Base-by-base conservation (phyloP, 139 green algal genomes). In the Chlorella sp. region DNA sequence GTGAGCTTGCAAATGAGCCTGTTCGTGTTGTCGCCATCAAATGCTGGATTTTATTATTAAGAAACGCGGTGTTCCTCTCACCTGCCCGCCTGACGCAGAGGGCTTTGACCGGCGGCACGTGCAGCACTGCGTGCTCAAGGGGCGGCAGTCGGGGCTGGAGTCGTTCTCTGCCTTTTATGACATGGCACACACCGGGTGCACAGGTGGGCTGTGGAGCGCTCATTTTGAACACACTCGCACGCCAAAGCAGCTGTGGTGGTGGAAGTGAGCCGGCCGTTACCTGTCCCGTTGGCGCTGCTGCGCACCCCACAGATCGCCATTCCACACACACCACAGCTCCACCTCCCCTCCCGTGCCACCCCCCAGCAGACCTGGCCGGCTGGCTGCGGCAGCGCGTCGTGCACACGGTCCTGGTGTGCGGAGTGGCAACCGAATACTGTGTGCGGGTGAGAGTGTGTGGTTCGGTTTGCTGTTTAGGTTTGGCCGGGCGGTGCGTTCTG, bases 381-480 rank as follows among this genome's bases (percentile, higher is more conserved):
- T 60, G 34, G 36, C 86, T 89, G 51, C 69, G 34, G 41, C 11
- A 30, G 17, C 67, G 16, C 16, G 58, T 69, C 0, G 86, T 89
- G 38, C 19, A 13, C 32, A 62, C 56, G 28, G 58, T 90, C 62
- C 36, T 84, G 46, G 87, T 88, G 78, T 72, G 60, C 40, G 87
- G 87, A 11, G 78, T 88, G 60, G 87, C 83, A 32, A 84, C 86
- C 0, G 86, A 90, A 34, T 85, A 84, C 72, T 90, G 86, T 72
- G 86, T 90, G 68, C 62, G 68, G 60, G 51, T 60, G 51, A 60
- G 51, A 16, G 24, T 11, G 11, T 2, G 51, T 16, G 22, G 22
- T 16, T 26, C 9, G 46, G 46, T 11, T 11, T 54, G 46, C 46
- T 54, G 8, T 54, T 54, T 11, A 54, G 11, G 46, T 11, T n/a